Percentiles rank a stretch among this genome's conserved stretches.
Evolutionary conservation across 768 basidiomycete species (phyloP).

Genomic region (Punctularia strigosozonata): DNA sequence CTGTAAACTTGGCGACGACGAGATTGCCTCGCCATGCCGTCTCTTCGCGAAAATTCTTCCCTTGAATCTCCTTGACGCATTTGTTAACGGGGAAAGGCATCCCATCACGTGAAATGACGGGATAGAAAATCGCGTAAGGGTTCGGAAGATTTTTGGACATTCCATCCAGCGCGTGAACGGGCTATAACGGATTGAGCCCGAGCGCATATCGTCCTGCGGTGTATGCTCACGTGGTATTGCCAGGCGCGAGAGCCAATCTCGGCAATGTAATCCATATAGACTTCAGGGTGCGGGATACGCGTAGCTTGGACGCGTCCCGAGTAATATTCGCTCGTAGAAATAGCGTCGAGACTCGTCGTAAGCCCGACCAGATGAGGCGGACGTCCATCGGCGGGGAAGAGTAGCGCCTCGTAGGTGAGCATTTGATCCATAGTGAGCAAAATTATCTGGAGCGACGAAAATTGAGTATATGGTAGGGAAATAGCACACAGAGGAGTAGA

Average conservation of each 20-base stretch:
- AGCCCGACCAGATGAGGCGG: slow-evolving; percentile 61
- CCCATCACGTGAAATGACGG: slow-evolving; percentile 61
- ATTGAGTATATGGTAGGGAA: too few species aligned
- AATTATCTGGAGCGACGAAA: slow-evolving; percentile 8
- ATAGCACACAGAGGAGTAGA: not conserved
- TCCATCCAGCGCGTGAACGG: slow-evolving; percentile 64
- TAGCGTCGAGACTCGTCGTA: slow-evolving; percentile 49
- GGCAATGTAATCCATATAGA: slow-evolving; percentile 79
- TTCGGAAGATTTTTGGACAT: slow-evolving; percentile 71
- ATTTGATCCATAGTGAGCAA: slow-evolving; percentile 74
- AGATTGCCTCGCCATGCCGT: slow-evolving; percentile 74
- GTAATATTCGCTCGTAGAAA: slow-evolving; percentile 6
- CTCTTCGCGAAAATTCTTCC: slow-evolving; percentile 43
- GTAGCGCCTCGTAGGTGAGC: slow-evolving; percentile 52
- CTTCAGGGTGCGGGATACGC: slow-evolving; percentile 73
- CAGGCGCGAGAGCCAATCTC: slow-evolving; percentile 60
- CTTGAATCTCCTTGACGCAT: slow-evolving; percentile 65
- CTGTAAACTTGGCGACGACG: slow-evolving; percentile 58
- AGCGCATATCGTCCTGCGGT: not conserved
- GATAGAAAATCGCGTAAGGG: slow-evolving; percentile 78
- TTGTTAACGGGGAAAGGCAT: slow-evolving; percentile 79
- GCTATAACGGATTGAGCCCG: slow-evolving; percentile 22
- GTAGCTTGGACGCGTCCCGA: slow-evolving; percentile 27
- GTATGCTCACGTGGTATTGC: slow-evolving; percentile 51
- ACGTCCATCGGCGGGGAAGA: slow-evolving; percentile 74